A percentile compares a stretch with the other conserved stretches of the same genome.
Conservation (phyloP, 805 yeast genomes). For the Wickerhamomyces pijperi region DNA sequence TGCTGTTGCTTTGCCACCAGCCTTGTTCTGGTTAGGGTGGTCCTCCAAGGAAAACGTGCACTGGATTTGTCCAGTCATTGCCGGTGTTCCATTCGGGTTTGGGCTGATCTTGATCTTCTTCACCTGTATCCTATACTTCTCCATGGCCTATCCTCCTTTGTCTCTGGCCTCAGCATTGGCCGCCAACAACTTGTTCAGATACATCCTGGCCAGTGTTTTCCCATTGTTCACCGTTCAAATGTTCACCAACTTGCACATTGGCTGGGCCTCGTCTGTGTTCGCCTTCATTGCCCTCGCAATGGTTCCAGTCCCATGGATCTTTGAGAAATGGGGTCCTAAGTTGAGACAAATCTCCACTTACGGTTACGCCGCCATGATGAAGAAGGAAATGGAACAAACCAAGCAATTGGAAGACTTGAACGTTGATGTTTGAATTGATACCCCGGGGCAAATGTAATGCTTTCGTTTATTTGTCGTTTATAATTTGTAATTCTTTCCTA, state of each 20-base stretch:
- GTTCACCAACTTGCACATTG: slow-evolving; percentile 59
- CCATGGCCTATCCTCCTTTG: slow-evolving; percentile 63
- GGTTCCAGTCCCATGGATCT: slow-evolving; percentile 68
- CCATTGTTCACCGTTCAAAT: slow-evolving; percentile 82
- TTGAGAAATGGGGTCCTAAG: slow-evolving; percentile 44
- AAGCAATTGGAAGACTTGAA: slow-evolving; percentile 8
- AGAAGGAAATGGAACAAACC: slow-evolving; percentile 25
- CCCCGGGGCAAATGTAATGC: too few relatives aligned
- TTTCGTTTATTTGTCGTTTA: too few relatives aligned
- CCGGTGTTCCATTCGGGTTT: slow-evolving; percentile 74
- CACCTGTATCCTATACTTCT: slow-evolving; percentile 55
- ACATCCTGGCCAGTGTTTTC: slow-evolving; percentile 64
- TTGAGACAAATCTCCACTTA: slow-evolving; percentile 47
- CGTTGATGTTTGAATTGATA: slow-evolving; percentile 1
- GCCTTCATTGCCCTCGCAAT: slow-evolving; percentile 54
- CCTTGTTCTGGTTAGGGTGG: slow-evolving; percentile 80
- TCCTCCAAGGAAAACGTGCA: slow-evolving; percentile 48
- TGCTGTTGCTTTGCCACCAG: slow-evolving; percentile 51
- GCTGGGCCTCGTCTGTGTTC: slow-evolving; percentile 71
- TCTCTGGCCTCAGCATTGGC: slow-evolving; percentile 82
- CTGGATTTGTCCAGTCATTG: slow-evolving; percentile 67
- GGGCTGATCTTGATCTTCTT: slow-evolving; percentile 65
- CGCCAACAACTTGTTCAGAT: slow-evolving; percentile 75
- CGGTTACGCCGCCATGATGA: slow-evolving; percentile 45
- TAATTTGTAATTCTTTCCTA: too few relatives aligned